A percentile compares a stretch with the other conserved stretches of the same genome.
These are phyloP conservation scores for Spathaspora passalidarum DNA, from an alignment of 805 yeast species.

Conservation along the genomic window DNA sequence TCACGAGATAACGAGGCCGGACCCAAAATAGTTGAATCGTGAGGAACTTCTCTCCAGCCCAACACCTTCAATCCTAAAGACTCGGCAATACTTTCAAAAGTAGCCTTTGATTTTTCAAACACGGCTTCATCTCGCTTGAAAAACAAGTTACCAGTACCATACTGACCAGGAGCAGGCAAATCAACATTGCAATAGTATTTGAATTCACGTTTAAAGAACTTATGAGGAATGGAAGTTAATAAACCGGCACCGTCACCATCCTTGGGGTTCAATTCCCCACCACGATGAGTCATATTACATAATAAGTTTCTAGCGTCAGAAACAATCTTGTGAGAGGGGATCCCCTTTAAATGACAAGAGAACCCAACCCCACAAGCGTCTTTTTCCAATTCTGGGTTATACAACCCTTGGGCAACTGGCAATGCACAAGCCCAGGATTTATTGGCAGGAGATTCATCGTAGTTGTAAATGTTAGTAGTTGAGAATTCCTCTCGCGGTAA, in stretches of 20 bases:
- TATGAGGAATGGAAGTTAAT: constrained; percentile 87
- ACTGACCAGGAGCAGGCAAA: constrained; percentile 79
- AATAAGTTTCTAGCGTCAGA: constrained; percentile 84
- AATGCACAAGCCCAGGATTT: constrained; percentile 89
- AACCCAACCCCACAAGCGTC: constrained; percentile 99
- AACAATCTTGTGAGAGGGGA: constrained; percentile 84
- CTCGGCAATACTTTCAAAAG: constrained; percentile 78
- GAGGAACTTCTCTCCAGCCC: constrained; percentile 95
- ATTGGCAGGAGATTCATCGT: constrained; percentile 76
- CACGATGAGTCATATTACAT: constrained; percentile 98
- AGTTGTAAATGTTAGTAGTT: constrained; percentile 47
- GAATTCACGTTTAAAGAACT: constrained; percentile 82
- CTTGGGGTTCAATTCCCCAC: constrained; percentile 95
- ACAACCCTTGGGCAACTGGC: constrained; percentile 84
- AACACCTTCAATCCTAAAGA: constrained; percentile 76
- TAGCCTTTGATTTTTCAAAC: constrained; percentile 63
- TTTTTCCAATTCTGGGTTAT: constrained; percentile 89
- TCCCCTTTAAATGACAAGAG: constrained; percentile 90
- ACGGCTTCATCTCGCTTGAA: constrained; percentile 83
- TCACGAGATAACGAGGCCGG: constrained; percentile 94
- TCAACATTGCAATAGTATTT: constrained; percentile 61
- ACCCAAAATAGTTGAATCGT: constrained; percentile 90
- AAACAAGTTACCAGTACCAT: constrained; percentile 92
- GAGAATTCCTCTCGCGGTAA: constrained; percentile 37
- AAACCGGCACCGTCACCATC: constrained; percentile 99